Evolutionary conservation across 1,284 basidiomycete genomes (phyloP), one percentile per base, ranked within the genome.

Genomic region (Ustilago cynodontis): DNA sequence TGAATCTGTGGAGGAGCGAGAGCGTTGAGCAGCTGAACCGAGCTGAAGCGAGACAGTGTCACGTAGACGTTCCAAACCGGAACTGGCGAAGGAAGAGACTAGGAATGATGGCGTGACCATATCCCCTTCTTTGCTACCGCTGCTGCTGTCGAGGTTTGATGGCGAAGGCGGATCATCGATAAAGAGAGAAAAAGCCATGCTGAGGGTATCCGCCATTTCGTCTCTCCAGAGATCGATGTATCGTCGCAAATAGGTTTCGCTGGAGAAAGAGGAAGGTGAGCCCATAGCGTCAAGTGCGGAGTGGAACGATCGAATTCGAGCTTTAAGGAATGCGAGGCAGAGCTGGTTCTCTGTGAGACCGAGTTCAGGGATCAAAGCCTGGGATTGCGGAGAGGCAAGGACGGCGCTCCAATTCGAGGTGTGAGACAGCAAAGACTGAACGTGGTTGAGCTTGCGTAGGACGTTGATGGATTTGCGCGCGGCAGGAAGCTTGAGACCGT

Each of bases 161-260:
- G 13, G 22, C 10, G 51, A 53, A 35, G 51, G 33, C 16, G 61
- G n/a, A 6, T 89, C 89, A 71, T 93, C 92, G 56, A 95, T 90
- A 86, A 98, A 98, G 71, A 98, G 94, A 43, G 94, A 91, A 2
- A 91, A 90, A 81, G 92, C 97, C 86, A 97, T 94, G 18, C 92
- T 92, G 75, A 96, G 89, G 78, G 95, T 91, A 85, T 98, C 95
- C 86, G 95, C 93, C 26, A 95, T 92, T 59, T 93, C 91, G 86
- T 98, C 95, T 54, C 95, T 89, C 92, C 95, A 98, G 9, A 92
- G 87, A 82, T 97, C 95, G 77, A 96, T 91, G 87, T 95, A 95
- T 80, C 91, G 91, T 22, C 67, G 66, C 2, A 77, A 59, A 22
- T 71, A 77, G 22, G 64, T 39, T n/a, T 63, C 61, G 52, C 65